These are phyloP conservation scores for Baorangia bicolor DNA, from an alignment of 768 basidiomycete species.

Conservation along the genomic window DNA sequence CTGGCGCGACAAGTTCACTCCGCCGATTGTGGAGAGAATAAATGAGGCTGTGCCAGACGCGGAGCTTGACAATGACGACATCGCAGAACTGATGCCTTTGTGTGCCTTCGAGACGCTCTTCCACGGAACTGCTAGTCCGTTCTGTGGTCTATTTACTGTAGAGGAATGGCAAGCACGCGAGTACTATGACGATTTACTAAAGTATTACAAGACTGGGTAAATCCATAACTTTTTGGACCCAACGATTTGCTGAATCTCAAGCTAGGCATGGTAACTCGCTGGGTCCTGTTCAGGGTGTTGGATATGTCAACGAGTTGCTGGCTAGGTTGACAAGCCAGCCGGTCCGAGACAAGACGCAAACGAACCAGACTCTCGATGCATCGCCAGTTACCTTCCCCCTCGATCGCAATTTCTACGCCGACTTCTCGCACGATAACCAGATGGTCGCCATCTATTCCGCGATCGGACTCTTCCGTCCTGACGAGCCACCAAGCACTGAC, in stretches of 20 bases:
- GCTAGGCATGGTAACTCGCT: constrained; percentile 65
- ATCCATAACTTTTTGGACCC: constrained; percentile 14
- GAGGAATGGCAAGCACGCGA: constrained; percentile 68
- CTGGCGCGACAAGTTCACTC: constrained; percentile 60
- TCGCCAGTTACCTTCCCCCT: constrained; percentile 73
- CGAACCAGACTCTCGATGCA: constrained; percentile 72
- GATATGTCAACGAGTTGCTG: constrained; percentile 87
- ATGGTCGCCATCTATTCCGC: constrained; percentile 76
- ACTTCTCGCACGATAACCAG: constrained; percentile 87
- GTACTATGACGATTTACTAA: constrained; percentile 69
- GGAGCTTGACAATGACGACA: constrained; percentile 52
- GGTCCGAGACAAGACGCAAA: constrained; percentile 70
- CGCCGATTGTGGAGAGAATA: constrained; percentile 56
- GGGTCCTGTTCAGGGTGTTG: constrained; percentile 79
- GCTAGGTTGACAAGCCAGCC: constrained; percentile 68
- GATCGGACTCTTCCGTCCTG: constrained; percentile 52
- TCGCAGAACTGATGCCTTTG: constrained; percentile 61
- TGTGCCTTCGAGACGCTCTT: constrained; percentile 80
- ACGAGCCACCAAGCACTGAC: constrained; percentile 12
- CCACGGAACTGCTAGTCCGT: constrained; percentile 52
- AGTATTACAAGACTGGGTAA: constrained; percentile 77
- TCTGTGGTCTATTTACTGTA: constrained; percentile 68
- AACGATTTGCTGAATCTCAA: not conserved
- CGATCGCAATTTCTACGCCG: constrained; percentile 63
- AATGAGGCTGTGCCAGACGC: constrained; percentile 64